Evolutionary conservation across 2,329 filamentous ascomycete genomes (phyloP), one percentile per base, ranked within the genome.

Genomic region (Amesomyces nigricolor): DNA sequence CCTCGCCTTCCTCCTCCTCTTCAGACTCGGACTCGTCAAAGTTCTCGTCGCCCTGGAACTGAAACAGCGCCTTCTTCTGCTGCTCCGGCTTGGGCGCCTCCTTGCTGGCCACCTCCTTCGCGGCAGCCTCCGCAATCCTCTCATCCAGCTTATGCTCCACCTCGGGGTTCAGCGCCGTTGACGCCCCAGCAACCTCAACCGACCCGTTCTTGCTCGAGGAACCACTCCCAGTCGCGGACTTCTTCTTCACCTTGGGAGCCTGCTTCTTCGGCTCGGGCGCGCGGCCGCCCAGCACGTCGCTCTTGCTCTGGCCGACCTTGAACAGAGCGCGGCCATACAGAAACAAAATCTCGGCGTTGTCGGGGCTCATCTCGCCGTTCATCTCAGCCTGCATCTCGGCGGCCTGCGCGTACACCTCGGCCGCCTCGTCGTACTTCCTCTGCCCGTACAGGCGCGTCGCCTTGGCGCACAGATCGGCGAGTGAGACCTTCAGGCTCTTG

Each of bases 341-440:
- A 71, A 95, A 99, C 17, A 97, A 82, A 46, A 99, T 82, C 69
- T 97, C 92, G 49, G 91, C 92, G 65, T 99, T 99, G 56, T 90
- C 86, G 4, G 89, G 84, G 14, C 85, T 85, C 79, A 95, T 88
- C 73, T 97, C 94, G 70, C 92, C 94, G 70, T 96, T 94, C 70
- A 96, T 78, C 70, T 89, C 83, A 56, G 89, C 89, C 73, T 99
- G 94, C 58, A 96, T 80, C 70, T 95, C 89, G 54, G 89, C 89
- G 32, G 94, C 94, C 66, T 86, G 83, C 43, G 91, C 91, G 74
- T 91, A 97, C 60, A 91, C 77, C 67, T 97, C 92, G 54, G 90
- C 83, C 9, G 94, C 91, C 47, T 86, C 85, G 52, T 87, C 82
- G 71, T 91, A 96, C 70, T 95, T 88, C 75, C 92, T 95, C 68